A percentile compares a stretch with the other conserved stretches of the same genome.
phyloP scores from a whole-genome alignment of 768 basidiomycete genomes.

The Coprinopsis strossmayeri region DNA sequence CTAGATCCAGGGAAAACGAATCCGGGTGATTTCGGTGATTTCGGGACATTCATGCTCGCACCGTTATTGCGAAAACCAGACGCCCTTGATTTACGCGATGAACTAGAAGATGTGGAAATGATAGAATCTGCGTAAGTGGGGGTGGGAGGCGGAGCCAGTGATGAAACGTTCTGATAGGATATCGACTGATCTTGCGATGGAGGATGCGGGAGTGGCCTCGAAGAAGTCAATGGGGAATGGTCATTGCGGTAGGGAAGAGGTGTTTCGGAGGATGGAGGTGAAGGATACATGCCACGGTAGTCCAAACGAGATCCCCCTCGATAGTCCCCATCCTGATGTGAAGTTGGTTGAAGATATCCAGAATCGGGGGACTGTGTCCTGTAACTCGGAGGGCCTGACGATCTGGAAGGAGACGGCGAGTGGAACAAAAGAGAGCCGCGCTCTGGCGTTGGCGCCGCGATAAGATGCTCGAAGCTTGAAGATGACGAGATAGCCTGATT shows the following conservation, averaged over 20 bases:
- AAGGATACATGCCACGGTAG: constrained; percentile 4
- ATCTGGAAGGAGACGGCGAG: background rate
- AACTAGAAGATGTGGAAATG: background rate
- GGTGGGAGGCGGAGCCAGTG: constrained; percentile 8
- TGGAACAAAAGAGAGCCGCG: background rate
- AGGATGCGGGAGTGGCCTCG: constrained; percentile 1
- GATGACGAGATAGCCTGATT: too few relatives aligned
- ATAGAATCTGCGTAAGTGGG: too few relatives aligned
- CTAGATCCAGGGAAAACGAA: constrained; percentile 25
- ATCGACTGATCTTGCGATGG: too few relatives aligned
- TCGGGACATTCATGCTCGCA: too few relatives aligned
- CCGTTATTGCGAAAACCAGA: constrained; percentile 8
- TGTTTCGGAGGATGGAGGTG: background rate
- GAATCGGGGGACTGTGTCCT: background rate
- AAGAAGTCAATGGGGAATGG: background rate
- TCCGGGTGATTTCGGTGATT: constrained; percentile 7
- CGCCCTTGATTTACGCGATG: constrained; percentile 5
- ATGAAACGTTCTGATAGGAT: too few relatives aligned
- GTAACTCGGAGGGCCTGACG: background rate
- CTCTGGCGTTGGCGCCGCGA: too few relatives aligned
- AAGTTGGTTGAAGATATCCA: too few relatives aligned
- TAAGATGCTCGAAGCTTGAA: too few relatives aligned
- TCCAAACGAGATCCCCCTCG: too few relatives aligned
- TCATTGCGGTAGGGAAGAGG: background rate
- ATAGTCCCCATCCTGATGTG: too few relatives aligned